A percentile compares a stretch with the other conserved stretches of the same genome.
Conservation (phyloP, 2,329 filamentous ascomycete genomes). For the Tolypocladium ovalisporum region DNA sequence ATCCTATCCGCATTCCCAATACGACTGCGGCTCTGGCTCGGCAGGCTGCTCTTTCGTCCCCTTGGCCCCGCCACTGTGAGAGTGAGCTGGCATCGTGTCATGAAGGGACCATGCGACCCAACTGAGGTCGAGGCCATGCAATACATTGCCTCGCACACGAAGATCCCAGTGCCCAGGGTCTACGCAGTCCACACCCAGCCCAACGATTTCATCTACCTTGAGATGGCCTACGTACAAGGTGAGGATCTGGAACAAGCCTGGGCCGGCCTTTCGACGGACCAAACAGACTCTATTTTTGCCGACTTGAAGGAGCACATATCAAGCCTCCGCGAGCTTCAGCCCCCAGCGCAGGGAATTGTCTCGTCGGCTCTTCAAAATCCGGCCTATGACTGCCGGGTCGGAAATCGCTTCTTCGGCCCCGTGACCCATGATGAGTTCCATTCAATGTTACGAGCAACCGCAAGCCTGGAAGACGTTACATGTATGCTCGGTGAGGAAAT, state of each 20-base stretch:
- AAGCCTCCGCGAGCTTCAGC: conserved; percentile 12
- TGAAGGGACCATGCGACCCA: conserved; percentile 18
- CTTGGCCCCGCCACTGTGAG: conserved; percentile 6
- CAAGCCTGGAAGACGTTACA: conserved; percentile 12
- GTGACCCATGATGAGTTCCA: conserved; percentile 14
- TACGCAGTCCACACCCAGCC: conserved; percentile 11
- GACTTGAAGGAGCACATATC: conserved; percentile 13
- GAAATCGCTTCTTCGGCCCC: conserved; percentile 14
- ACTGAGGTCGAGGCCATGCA: conserved; percentile 18
- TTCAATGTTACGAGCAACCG: conserved; percentile 9
- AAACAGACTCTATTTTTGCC: conserved; percentile 9
- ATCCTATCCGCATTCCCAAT: conserved; percentile 9
- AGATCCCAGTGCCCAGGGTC: conserved; percentile 15
- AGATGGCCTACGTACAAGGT: conserved; percentile 15
- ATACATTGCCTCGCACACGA: conserved; percentile 16
- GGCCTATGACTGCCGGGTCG: conserved; percentile 14
- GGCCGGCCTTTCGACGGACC: conserved; percentile 9
- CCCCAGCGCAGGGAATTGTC: conserved; percentile 10
- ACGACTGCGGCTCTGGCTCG: conserved; percentile 15
- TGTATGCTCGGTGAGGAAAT: conserved; percentile 12
- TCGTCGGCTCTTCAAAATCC: conserved; percentile 15
- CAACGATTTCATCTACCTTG: conserved; percentile 10
- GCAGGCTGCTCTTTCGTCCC: conserved; percentile 11
- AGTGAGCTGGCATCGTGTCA: conserved; percentile 17
- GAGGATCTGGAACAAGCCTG: conserved; percentile 8